These are phyloP conservation scores for Chlorophyllum brunneum DNA, from an alignment of 768 basidiomycete genomes.

Conservation along the genomic window DNA sequence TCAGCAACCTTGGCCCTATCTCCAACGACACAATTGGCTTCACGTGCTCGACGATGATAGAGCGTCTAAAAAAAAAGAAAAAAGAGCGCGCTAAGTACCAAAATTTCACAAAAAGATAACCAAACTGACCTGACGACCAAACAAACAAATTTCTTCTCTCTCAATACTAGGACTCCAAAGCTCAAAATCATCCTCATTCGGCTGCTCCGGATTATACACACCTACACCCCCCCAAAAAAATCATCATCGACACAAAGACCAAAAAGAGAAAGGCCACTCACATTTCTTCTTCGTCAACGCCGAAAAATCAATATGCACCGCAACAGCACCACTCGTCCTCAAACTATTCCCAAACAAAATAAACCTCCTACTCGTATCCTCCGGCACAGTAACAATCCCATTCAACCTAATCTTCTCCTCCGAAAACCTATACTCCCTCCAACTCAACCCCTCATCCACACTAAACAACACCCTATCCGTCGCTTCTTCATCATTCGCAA, in stretches of 20 bases:
- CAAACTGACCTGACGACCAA: constrained; percentile 75
- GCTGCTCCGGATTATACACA: constrained; percentile 60
- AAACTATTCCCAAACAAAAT: constrained; percentile 73
- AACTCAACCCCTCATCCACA: constrained; percentile 81
- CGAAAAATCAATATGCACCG: constrained; percentile 88
- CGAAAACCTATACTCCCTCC: constrained; percentile 86
- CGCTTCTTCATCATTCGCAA: constrained; percentile 93
- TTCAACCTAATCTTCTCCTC: constrained; percentile 69
- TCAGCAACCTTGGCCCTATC: constrained; percentile 50
- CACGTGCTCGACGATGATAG: constrained; percentile 85
- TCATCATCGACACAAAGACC: not conserved
- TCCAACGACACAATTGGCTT: constrained; percentile 83
- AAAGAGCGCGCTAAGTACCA: constrained; percentile 1
- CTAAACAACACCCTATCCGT: constrained; percentile 89
- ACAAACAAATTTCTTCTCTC: constrained; percentile 84
- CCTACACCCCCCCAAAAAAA: constrained; percentile 41
- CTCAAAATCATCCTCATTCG: constrained; percentile 90
- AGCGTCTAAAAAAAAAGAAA: constrained; percentile 62
- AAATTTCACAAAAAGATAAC: not conserved
- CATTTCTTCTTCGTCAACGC: constrained; percentile 73
- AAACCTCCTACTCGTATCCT: constrained; percentile 89
- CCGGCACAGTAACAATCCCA: constrained; percentile 82
- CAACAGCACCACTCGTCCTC: constrained; percentile 46
- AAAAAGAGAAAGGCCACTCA: constrained; percentile 34
- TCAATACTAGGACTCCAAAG: constrained; percentile 94